Conservation (phyloP, 495 filamentous ascomycete species). For the Articulospora tetracladia region DNA sequence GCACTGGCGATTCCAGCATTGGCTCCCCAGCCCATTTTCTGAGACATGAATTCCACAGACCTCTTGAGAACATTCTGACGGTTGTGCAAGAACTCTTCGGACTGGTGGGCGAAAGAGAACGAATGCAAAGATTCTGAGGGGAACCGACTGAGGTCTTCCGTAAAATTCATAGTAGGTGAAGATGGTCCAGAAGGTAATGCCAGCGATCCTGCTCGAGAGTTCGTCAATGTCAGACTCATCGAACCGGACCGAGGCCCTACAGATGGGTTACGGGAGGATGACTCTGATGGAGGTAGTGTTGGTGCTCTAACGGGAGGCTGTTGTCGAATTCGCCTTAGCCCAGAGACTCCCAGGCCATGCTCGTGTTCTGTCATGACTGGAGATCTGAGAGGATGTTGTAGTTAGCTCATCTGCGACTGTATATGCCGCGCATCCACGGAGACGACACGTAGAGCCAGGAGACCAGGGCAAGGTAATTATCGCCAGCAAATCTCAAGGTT, state of each 20-base stretch:
- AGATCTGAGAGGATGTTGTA: conserved; percentile 30
- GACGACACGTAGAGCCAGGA: not conserved
- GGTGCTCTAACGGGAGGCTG: conserved; percentile 61
- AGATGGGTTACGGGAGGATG: conserved; percentile 59
- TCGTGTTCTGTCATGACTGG: conserved; percentile 54
- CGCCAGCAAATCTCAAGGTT: conserved; percentile 4
- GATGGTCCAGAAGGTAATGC: conserved; percentile 43
- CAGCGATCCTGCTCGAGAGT: conserved; percentile 27
- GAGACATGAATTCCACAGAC: conserved; percentile 96
- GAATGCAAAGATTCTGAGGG: conserved; percentile 96
- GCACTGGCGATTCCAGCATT: conserved; percentile 65
- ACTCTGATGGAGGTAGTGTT: conserved; percentile 53
- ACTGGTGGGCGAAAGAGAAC: conserved; percentile 96
- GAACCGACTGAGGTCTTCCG: conserved; percentile 88
- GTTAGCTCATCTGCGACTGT: conserved; percentile 12
- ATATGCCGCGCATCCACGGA: not conserved
- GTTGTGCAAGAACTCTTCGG: conserved; percentile 84
- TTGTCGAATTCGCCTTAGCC: conserved; percentile 89
- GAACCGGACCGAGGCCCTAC: conserved; percentile 60
- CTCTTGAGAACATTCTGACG: conserved; percentile 91
- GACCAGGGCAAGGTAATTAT: not conserved
- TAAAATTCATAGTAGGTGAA: conserved; percentile 63
- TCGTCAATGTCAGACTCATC: conserved; percentile 47
- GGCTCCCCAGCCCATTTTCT: conserved; percentile 78
- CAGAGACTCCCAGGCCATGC: conserved; percentile 60